Evolutionary conservation across 768 basidiomycete species (phyloP).

Genomic region (Terana coerulea): DNA sequence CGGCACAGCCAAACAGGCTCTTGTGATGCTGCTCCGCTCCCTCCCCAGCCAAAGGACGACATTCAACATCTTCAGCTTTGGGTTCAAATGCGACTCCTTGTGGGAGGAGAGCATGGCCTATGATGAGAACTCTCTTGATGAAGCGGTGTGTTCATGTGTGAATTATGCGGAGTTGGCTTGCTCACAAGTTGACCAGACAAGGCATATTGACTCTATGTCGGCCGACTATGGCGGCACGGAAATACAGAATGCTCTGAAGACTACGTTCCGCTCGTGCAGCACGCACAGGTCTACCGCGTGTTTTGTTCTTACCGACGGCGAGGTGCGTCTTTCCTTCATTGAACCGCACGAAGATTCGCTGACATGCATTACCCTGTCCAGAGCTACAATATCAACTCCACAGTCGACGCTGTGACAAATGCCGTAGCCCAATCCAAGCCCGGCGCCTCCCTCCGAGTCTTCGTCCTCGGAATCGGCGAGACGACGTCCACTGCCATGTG

Average conservation of each 20-base stretch:
- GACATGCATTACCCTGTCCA: neutral
- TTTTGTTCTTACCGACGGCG: slow-evolving; percentile 60
- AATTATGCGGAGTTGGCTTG: too few species aligned
- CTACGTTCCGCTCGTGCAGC: slow-evolving; percentile 33
- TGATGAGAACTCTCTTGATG: slow-evolving; percentile 24
- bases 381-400: slow-evolving; percentile 17
- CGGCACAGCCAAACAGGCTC: slow-evolving; percentile 43
- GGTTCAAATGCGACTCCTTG: slow-evolving; percentile 24
- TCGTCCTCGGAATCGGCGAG: slow-evolving; percentile 55
- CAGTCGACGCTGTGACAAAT: slow-evolving; percentile 18
- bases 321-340: slow-evolving; percentile 26
- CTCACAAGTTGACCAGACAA: neutral
- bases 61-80: slow-evolving; percentile 63
- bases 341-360: neutral
- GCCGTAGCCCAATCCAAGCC: slow-evolving; percentile 31
- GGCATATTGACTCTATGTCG: slow-evolving; percentile 35
- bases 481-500: slow-evolving; percentile 47
- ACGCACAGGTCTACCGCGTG: slow-evolving; percentile 38
- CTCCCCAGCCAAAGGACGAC: slow-evolving; percentile 38
- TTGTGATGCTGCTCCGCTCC: slow-evolving; percentile 45
- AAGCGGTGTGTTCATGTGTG: slow-evolving; percentile 33
- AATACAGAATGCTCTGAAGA: slow-evolving; percentile 37
- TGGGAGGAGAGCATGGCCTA: slow-evolving; percentile 36
- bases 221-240: slow-evolving; percentile 52
- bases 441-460: slow-evolving; percentile 41